phyloP scores from a whole-genome alignment of 2,329 filamentous ascomycete genomes.

The Coleophoma eucalyptorum region DNA sequence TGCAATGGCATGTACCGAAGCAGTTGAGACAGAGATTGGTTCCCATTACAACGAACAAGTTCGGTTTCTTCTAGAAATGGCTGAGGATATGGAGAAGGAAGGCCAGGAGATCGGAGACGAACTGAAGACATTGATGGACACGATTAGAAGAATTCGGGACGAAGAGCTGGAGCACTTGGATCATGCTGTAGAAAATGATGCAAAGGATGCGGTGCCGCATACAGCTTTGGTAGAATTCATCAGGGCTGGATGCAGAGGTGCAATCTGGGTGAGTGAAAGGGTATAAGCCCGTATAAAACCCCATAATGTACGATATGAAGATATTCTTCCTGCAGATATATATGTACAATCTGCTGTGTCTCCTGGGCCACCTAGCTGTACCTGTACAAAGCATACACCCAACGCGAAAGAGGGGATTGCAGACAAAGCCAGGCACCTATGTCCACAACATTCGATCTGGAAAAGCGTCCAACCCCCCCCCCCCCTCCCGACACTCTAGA shows the following conservation, averaged over 20 bases:
- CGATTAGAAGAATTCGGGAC: conserved; percentile 80
- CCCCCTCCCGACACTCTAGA: too few species aligned
- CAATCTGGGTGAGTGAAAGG: conserved; percentile 86
- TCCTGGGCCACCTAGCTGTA: too few species aligned
- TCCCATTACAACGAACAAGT: conserved; percentile 95
- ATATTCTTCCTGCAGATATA: not conserved
- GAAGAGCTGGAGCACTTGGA: conserved; percentile 97
- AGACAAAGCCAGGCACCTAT: too few species aligned
- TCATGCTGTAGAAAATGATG: conserved; percentile 89
- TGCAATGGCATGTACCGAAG: conserved; percentile 98
- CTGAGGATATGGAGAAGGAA: conserved; percentile 66
- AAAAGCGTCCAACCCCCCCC: too few species aligned
- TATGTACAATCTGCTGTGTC: too few species aligned
- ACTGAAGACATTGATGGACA: conserved; percentile 66
- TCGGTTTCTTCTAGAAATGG: conserved; percentile 75
- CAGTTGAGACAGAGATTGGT: conserved; percentile 97
- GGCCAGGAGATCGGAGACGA: conserved; percentile 82
- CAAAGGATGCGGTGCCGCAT: conserved; percentile 85
- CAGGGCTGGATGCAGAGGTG: conserved; percentile 81
- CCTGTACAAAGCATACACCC: too few species aligned
- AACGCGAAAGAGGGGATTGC: too few species aligned
- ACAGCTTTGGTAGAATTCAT: conserved; percentile 86
- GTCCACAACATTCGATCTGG: too few species aligned
- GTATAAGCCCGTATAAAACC: conserved; percentile 38
- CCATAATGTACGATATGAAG: not conserved